Evolutionary conservation across 2,329 filamentous ascomycete species (phyloP).

Genomic region (Dactylellina leptospora): DNA sequence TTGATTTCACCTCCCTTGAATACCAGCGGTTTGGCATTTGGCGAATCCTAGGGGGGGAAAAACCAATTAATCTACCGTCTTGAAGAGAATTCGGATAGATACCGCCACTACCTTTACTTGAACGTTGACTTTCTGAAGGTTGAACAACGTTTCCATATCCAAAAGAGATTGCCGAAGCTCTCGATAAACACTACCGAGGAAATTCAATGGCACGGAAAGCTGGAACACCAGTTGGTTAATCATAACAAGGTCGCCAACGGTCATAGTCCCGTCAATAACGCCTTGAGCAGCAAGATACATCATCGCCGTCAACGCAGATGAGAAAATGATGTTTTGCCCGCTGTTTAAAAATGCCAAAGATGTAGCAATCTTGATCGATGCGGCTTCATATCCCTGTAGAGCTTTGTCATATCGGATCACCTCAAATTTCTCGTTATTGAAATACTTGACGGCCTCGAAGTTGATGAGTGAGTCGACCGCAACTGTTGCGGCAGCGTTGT

Average conservation of each 20-base stretch:
- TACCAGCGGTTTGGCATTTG: constrained; percentile 75
- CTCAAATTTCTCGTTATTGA: constrained; percentile 98
- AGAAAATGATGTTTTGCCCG: constrained; percentile 97
- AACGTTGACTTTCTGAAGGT: constrained; percentile 94
- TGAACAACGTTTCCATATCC: constrained; percentile 99
- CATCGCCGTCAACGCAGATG: constrained; percentile 90
- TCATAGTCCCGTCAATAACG: constrained; percentile 80
- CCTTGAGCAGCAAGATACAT: constrained; percentile 97
- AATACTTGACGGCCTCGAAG: constrained; percentile 99
- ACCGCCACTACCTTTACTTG: constrained; percentile 68
- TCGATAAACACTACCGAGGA: constrained; percentile 95
- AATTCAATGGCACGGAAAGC: constrained; percentile 94
- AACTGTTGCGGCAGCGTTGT: constrained; percentile 93
- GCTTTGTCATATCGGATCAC: constrained; percentile 89
- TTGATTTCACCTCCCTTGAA: constrained; percentile 87
- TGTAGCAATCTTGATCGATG: constrained; percentile 95
- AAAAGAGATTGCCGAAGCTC: constrained; percentile 92
- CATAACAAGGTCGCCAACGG: constrained; percentile 96
- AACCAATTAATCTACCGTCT: background rate
- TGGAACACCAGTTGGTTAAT: constrained; percentile 99
- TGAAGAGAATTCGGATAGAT: background rate
- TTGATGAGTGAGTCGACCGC: constrained; percentile 98
- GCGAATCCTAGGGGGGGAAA: constrained; percentile 71
- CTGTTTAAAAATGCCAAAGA: constrained; percentile 92
- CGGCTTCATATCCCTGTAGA: constrained; percentile 84